Evolutionary conservation across 164 flowering plant species (phyloP).

Genomic region (Aristolochia californica): DNA sequence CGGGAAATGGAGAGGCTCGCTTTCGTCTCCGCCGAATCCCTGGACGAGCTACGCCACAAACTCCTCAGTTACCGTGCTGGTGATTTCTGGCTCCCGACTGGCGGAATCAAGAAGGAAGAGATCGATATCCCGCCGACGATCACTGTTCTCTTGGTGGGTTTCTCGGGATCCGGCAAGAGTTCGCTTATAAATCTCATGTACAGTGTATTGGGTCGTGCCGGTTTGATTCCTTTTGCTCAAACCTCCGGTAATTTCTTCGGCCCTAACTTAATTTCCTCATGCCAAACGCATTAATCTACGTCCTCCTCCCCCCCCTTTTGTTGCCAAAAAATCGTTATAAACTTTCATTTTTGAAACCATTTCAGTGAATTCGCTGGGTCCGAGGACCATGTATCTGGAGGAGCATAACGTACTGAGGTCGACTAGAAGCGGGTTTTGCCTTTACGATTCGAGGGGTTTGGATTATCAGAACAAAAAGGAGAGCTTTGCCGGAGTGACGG

Average conservation of each 20-base stretch:
- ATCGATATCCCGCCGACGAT: constrained; percentile 42
- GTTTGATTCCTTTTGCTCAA: constrained; percentile 64
- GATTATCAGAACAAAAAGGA: constrained; percentile 23
- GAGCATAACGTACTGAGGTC: constrained; percentile 81
- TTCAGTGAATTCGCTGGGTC: constrained; percentile 24
- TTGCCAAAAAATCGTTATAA: no score
- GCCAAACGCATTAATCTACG: no score
- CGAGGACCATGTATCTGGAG: constrained; percentile 46
- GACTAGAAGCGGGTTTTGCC: constrained; percentile 54
- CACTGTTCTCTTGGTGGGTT: constrained; percentile 52
- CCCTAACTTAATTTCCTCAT: no score
- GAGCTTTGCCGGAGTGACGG: constrained; percentile 28
- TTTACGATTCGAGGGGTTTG: constrained; percentile 62
- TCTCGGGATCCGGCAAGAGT: constrained; percentile 66
- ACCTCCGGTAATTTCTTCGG: constrained; percentile 37
- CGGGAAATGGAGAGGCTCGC: constrained; percentile 69
- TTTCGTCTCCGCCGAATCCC: constrained; percentile 40
- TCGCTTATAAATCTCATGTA: constrained; percentile 66
- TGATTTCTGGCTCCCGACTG: constrained; percentile 64
- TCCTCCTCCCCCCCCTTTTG: no score
- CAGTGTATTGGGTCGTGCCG: constrained; percentile 63
- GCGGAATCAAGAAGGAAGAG: constrained; percentile 56
- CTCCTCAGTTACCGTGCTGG: constrained; percentile 45
- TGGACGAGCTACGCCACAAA: constrained; percentile 63
- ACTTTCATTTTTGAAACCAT: neutral